Percentiles rank a stretch among this genome's conserved stretches.
These are phyloP conservation scores for Colletotrichum agaves DNA, from an alignment of 2,329 filamentous ascomycete species.

Conservation along the genomic window DNA sequence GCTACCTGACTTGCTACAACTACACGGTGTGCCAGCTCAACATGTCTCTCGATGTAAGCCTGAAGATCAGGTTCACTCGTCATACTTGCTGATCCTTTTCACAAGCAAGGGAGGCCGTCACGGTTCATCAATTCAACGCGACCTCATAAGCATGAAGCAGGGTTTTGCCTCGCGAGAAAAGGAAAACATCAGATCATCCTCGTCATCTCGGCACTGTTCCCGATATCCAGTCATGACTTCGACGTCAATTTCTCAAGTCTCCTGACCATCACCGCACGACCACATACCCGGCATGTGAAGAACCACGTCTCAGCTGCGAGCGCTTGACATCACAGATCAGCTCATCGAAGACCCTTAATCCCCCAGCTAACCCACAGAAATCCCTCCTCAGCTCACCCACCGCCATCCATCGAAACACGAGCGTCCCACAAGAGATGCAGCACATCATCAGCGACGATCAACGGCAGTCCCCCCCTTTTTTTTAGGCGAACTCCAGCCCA, in stretches of 20 bases:
- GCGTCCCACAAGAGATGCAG: background rate
- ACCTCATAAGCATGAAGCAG: background rate
- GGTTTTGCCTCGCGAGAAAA: background rate
- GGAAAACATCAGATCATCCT: background rate
- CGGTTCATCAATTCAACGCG: background rate
- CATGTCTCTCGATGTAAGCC: background rate
- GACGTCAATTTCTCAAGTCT: background rate
- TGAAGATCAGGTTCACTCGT: background rate
- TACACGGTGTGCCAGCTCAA: background rate
- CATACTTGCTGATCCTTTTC: background rate
- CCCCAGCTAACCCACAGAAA: background rate
- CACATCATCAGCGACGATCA: conserved; percentile 16
- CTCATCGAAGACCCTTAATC: background rate
- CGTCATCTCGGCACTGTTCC: background rate
- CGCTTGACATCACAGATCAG: conserved; percentile 16
- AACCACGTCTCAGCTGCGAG: background rate
- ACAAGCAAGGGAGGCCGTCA: background rate
- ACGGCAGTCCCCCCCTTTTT: conserved; percentile 5
- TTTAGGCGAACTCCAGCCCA: background rate
- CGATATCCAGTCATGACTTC: background rate
- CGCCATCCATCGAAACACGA: background rate
- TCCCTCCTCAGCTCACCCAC: background rate
- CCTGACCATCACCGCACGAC: background rate
- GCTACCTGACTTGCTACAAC: background rate
- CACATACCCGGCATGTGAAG: conserved; percentile 11